Evolutionary conservation across 2,329 filamentous ascomycete genomes (phyloP), one percentile per base, ranked within the genome.

Genomic region (Raffaelea arxii): DNA sequence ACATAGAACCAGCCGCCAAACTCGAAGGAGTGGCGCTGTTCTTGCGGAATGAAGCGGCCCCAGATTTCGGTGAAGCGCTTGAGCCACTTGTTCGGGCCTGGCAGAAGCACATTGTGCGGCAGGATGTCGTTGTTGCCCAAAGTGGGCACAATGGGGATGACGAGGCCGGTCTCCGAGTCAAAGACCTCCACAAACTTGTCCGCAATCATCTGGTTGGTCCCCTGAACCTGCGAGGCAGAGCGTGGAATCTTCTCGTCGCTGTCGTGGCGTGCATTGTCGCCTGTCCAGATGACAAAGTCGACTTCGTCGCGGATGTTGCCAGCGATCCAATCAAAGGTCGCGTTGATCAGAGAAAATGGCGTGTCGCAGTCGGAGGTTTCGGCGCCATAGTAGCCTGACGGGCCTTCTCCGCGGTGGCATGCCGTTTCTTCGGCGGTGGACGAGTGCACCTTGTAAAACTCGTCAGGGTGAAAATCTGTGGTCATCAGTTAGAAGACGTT

Each of bases 121-220:
- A 96, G 78, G 49, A 98, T 90, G 59, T 98, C 92, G 65, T 98
- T 98, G 68, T 98, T 98, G 50, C 92, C 92, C 55, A 96, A 82
- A 0, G 83, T 96, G 0, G 92, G 90, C 19, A 98, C 74, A 25
- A 97, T 78, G 4, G 92, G 91, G 4, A 97, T 75, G 12, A 73
- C 64, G 49, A 89, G 75, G 48, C 78, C 77, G 46, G 77, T 70
- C 71, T 51, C 67, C 59, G 45, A 70, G 53, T 77, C 69, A 32
- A 96, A 95, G 10, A 85, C 72, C 19, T 89, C 77, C 41, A 75
- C 66, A 63, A 97, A 87, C 62, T 87, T 87, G 56, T 80, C 67
- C 42, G 89, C 82, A 52, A 96, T 71, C 53, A 80, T 72, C 53
- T 78, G 70, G 62, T 98, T 98, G 56, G 86, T 77, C 44, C 77